phyloP scores from a whole-genome alignment of 768 basidiomycete species.

The Lactarius hatsudake region DNA sequence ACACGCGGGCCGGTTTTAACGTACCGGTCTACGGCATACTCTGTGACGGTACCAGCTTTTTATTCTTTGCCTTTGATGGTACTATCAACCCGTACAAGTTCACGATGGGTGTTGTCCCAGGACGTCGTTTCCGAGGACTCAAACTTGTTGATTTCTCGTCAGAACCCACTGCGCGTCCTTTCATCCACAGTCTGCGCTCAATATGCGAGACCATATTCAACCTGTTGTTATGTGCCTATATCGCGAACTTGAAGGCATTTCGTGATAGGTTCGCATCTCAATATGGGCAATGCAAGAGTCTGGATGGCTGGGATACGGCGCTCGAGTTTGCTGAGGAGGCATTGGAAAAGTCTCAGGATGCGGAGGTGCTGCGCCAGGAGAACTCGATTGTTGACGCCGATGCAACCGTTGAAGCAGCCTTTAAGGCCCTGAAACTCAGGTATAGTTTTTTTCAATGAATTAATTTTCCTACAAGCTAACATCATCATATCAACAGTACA shows the following conservation, averaged over 20 bases:
- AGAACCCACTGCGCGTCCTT: neutral
- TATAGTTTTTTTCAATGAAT: neutral
- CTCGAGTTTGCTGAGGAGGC: neutral
- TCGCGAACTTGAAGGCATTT: neutral
- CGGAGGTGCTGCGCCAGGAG: neutral
- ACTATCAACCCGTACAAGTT: neutral
- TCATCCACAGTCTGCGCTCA: neutral
- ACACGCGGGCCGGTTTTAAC: neutral
- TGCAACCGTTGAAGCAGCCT: neutral
- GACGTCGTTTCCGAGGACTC: neutral
- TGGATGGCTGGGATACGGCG: neutral
- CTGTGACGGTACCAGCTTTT: neutral
- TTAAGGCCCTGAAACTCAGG: neutral
- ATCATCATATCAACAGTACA: neutral
- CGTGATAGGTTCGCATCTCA: neutral
- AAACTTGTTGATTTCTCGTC: neutral
- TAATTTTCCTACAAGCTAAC: neutral
- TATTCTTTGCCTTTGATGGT: neutral
- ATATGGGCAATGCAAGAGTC: neutral
- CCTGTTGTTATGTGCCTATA: neutral
- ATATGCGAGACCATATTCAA: neutral
- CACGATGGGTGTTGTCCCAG: neutral
- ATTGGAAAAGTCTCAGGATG: neutral
- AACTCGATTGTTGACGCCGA: neutral
- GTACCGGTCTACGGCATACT: neutral